These are phyloP conservation scores for Chlorella sp. DNA, from an alignment of 139 green algal genomes.

Conservation along the genomic window DNA sequence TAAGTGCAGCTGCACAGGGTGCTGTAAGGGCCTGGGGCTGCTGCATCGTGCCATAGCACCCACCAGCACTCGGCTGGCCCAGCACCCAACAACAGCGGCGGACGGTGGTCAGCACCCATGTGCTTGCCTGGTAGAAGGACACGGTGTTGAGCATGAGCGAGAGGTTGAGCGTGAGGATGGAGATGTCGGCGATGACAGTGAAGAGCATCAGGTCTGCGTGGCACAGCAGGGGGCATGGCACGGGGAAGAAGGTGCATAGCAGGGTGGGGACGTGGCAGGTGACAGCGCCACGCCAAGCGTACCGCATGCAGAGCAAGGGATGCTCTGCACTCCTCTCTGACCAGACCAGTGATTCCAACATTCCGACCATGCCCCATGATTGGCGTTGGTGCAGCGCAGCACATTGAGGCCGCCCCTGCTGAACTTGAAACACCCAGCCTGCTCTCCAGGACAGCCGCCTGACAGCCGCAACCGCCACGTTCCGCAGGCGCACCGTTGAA, in stretches of 20 bases:
- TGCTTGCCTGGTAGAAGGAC: constrained; percentile 63
- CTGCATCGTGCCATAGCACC: no score
- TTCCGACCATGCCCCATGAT: background rate
- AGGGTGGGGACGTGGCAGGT: background rate
- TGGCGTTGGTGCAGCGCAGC: background rate
- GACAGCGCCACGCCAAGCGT: no score
- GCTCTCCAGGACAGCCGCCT: background rate
- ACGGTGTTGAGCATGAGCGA: constrained; percentile 79
- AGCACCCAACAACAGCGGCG: no score
- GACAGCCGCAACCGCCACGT: background rate
- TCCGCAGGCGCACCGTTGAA: constrained; percentile 18
- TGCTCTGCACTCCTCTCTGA: background rate
- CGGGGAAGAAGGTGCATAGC: background rate
- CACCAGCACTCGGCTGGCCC: no score
- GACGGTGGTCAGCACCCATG: background rate
- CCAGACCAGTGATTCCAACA: no score
- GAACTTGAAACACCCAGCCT: background rate
- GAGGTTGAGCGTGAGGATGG: constrained; percentile 75
- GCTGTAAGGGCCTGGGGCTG: no score
- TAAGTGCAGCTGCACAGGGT: no score
- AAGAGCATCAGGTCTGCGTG: constrained; percentile 65
- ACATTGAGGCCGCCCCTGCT: background rate
- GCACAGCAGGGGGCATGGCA: background rate
- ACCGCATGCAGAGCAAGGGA: no score
- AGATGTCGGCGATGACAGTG: constrained; percentile 63